Evolutionary conservation across 768 basidiomycete genomes (phyloP).

Genomic region (Termitomyces bulborhizus): DNA sequence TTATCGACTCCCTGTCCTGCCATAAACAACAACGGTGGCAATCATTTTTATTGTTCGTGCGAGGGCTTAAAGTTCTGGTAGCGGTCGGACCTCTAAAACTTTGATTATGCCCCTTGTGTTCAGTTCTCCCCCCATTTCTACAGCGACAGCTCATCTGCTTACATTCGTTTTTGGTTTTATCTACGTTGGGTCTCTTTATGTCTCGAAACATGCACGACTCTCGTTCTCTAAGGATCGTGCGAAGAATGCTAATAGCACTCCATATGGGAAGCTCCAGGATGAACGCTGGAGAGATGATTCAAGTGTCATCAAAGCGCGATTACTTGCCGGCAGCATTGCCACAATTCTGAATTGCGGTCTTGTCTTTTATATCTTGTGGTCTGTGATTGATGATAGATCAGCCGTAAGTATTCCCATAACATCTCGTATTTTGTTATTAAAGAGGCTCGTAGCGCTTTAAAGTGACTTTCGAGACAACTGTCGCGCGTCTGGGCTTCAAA

Average conservation of each 20-base stretch:
- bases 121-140: slow-evolving; percentile 21
- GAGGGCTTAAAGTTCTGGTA: neutral
- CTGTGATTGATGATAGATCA: slow-evolving; percentile 15
- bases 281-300: slow-evolving; percentile 79
- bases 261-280: slow-evolving; percentile 21
- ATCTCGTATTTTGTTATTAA: neutral
- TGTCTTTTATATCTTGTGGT: slow-evolving; percentile 40
- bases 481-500: slow-evolving; percentile 36
- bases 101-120: slow-evolving; percentile 21
- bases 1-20: neutral
- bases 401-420: slow-evolving; percentile 12
- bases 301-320: slow-evolving; percentile 73
- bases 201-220: slow-evolving; percentile 59
- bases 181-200: slow-evolving; percentile 84
- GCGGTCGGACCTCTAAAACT: neutral
- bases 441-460: slow-evolving; percentile 7
- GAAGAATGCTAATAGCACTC: slow-evolving; percentile 19
- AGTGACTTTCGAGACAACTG: slow-evolving; percentile 23
- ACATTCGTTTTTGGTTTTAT: slow-evolving; percentile 52
- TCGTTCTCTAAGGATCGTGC: slow-evolving; percentile 33
- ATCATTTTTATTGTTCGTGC: slow-evolving; percentile 1
- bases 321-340: slow-evolving; percentile 60
- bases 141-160: slow-evolving; percentile 41
- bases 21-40: slow-evolving; percentile 3
- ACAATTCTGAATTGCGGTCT: slow-evolving; percentile 51